phyloP scores from a whole-genome alignment of 2,329 filamentous ascomycete species.

The Penicillium paneum region DNA sequence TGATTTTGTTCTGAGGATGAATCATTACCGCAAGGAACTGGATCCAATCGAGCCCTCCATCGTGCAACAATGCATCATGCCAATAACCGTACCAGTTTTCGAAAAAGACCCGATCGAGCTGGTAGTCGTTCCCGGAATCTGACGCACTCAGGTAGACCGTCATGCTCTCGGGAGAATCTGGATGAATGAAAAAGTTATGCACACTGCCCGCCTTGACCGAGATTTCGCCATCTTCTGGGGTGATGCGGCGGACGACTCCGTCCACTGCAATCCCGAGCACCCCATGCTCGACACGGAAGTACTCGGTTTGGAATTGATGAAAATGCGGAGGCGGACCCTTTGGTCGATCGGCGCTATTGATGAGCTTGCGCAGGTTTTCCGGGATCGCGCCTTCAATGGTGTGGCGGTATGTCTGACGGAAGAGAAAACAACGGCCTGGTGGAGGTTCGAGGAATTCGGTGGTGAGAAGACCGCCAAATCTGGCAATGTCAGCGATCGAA shows the following conservation, averaged over 20 bases:
- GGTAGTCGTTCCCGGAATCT: slow-evolving; percentile 13
- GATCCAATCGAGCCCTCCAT: slow-evolving; percentile 14
- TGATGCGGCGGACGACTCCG: slow-evolving; percentile 1
- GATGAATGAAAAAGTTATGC: slow-evolving; percentile 14
- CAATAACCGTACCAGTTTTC: slow-evolving; percentile 21
- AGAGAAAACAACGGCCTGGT: slow-evolving; percentile 9
- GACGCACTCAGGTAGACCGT: slow-evolving; percentile 14
- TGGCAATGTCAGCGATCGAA: not conserved
- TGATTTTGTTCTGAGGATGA: not conserved
- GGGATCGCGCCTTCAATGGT: slow-evolving; percentile 1
- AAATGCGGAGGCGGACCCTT: slow-evolving; percentile 13
- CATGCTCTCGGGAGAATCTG: slow-evolving; percentile 13
- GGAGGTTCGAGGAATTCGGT: slow-evolving; percentile 13
- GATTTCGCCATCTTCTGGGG: slow-evolving; percentile 7
- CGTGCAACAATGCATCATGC: slow-evolving; percentile 13
- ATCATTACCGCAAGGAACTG: slow-evolving; percentile 6
- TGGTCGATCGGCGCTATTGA: slow-evolving; percentile 7
- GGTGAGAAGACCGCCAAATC: slow-evolving; percentile 12
- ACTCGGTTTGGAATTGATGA: slow-evolving; percentile 17
- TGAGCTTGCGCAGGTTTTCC: not conserved
- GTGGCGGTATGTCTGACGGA: slow-evolving; percentile 11
- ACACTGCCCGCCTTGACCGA: slow-evolving; percentile 6
- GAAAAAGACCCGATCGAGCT: slow-evolving; percentile 17
- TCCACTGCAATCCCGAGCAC: slow-evolving; percentile 6
- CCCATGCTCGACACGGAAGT: slow-evolving; percentile 14